Evolutionary conservation across 495 filamentous ascomycete genomes (phyloP).

Genomic region (Bombardia bombarda): DNA sequence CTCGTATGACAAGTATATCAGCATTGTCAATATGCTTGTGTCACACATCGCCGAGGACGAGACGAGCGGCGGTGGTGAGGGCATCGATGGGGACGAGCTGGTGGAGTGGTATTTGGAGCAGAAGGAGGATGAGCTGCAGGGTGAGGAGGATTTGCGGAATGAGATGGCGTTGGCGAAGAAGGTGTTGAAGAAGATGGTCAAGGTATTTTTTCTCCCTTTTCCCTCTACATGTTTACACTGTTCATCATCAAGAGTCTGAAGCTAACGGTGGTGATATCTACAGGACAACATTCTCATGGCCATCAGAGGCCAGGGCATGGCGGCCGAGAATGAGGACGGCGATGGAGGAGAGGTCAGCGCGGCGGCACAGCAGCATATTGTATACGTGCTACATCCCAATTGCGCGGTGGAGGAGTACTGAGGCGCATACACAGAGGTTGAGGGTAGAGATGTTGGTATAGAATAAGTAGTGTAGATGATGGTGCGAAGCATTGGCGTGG

Average conservation of each 20-base stretch:
- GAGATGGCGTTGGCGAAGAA: slow-evolving; percentile 76
- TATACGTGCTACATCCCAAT: slow-evolving; percentile 94
- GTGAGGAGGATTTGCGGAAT: slow-evolving; percentile 66
- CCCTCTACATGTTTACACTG: not conserved
- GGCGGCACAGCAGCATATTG: slow-evolving; percentile 44
- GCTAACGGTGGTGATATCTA: slow-evolving; percentile 11
- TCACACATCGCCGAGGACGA: slow-evolving; percentile 64
- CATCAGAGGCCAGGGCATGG: slow-evolving; percentile 75
- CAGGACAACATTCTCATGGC: slow-evolving; percentile 91
- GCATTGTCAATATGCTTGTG: slow-evolving; percentile 79
- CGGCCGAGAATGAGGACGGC: slow-evolving; percentile 46
- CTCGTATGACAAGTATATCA: slow-evolving; percentile 90
- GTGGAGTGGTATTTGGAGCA: slow-evolving; percentile 92
- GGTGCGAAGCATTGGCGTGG: too few species aligned
- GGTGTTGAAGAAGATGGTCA: slow-evolving; percentile 93
- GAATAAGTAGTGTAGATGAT: too few species aligned
- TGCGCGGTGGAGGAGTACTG: slow-evolving; percentile 64
- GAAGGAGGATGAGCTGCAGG: slow-evolving; percentile 74
- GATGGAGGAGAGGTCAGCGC: slow-evolving; percentile 37
- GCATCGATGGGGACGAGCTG: slow-evolving; percentile 81
- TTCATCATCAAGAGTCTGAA: not conserved
- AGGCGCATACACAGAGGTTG: too few species aligned
- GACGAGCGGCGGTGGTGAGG: slow-evolving; percentile 68
- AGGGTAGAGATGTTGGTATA: too few species aligned
- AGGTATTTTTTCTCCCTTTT: slow-evolving; percentile 54